Evolutionary conservation across 148 eudicot genomes (phyloP), one percentile per base, ranked within the genome.

Genomic region (Diospyros kaki): DNA sequence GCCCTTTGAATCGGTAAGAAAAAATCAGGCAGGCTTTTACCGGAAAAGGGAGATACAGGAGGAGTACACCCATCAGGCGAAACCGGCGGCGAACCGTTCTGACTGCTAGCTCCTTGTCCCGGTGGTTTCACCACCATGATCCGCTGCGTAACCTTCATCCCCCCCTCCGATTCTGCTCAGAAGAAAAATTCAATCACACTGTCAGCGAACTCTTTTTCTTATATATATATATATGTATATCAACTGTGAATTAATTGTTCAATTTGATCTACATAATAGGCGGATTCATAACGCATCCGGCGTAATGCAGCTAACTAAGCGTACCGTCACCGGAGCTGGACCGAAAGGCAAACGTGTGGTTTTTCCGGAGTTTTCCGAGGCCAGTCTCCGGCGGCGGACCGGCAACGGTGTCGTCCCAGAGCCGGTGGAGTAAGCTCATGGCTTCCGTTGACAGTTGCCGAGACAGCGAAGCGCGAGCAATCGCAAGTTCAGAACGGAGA

Each of bases 361-460:
- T 81, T 81, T 90, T 89, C 18, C 97, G 88, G 63, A 93, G 90
- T 74, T 82, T 89, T 1, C 91, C 93, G 58, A 93, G 93, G 79
- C 96, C 95, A 69, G 74, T 83, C 1, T 93, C 96, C 69, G 97
- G 96, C 63, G 73, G 86, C 42, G 96, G 97, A 12, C 96, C 93
- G 74, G 96, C 97, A 18, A 93, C 75, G 58, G 97, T 90, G 71
- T 89, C 97, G 76, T 93, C 97, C 97, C 97, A 93, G 6, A 93
- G 88, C 87, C 90, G 83, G 74, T 93, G 96, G 51, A 93, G 75
- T 46, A 93, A 83, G 8, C 96, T 59, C 74, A 59, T 58, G 53
- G 64, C 84, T 43, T 51, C 4, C 3, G 56, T 17, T 43, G 17
- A 93, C 39, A 41, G 5, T 17, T 14, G 14, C 12, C 2, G 7